phyloP scores from a whole-genome alignment of 164 flowering plant genomes.

The Berberis vulgaris region DNA sequence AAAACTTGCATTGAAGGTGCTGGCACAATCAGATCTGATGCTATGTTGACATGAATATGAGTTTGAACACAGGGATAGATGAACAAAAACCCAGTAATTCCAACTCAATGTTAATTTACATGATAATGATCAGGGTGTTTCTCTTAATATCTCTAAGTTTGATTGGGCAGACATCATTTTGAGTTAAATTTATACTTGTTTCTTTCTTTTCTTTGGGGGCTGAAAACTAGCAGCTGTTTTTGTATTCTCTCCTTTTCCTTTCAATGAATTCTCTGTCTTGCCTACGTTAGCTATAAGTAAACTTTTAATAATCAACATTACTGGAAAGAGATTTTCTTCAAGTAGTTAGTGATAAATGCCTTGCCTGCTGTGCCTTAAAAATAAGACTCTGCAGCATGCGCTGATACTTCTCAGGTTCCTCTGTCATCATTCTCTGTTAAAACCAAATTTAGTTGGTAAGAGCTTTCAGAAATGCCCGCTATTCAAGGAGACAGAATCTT shows the following conservation, averaged over 20 bases:
- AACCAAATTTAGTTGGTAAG: slow-evolving; percentile 9
- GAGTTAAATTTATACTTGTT: no score
- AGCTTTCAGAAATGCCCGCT: slow-evolving; percentile 2
- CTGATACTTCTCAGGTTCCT: slow-evolving; percentile 86
- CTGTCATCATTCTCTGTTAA: slow-evolving; percentile 97
- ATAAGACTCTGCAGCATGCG: slow-evolving; percentile 82
- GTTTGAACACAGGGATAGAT: background rate
- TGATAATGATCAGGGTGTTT: no score
- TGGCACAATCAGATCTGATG: background rate
- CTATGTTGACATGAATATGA: background rate
- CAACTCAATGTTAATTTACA: no score
- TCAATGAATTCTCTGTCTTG: no score
- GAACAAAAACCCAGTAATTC: no score
- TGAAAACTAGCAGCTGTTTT: no score
- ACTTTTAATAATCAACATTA: background rate
- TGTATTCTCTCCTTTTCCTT: no score
- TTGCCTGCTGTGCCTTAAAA: slow-evolving; percentile 96
- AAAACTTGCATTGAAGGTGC: background rate
- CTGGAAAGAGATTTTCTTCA: background rate
- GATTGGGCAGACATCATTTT: no score
- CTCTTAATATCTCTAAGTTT: no score
- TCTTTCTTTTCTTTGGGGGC: no score
- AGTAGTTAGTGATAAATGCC: slow-evolving; percentile 1
- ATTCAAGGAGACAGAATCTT: background rate
- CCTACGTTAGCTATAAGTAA: no score